Base-by-base conservation (phyloP, 306 rosid species). In the Quercus berberidifolia region DNA sequence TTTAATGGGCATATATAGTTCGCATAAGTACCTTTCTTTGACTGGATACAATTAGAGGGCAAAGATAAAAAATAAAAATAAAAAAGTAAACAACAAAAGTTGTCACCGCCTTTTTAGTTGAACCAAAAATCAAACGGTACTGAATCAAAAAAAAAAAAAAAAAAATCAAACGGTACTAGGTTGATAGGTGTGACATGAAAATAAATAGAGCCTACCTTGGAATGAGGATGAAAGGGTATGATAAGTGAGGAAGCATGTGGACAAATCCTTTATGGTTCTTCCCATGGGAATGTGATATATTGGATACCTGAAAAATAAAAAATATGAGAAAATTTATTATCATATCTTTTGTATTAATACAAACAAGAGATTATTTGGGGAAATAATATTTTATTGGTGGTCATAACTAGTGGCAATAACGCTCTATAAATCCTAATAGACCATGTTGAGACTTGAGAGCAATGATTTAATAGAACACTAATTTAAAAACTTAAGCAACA, bases 281-380 rank as follows among this genome's bases (percentile, higher is more conserved):
- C 98, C 98, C 99, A 93, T 93, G 17, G 99, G 99, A 70, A 96
- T 96, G 81, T 96, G 99, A 86, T 96, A 96, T 68, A 96, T 96
- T 5, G 99, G 99, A 84, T 93, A 96, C 99, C 99, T 96, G 86
- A 81, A 87, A 41, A 41, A 7, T 1, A 25, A 58, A 73, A 26
- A 26, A 26, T 26, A 26, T 59, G 59, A 67, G 15, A 57, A 19
- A 72, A 2, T 6, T 26, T 26, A 31, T n/a, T 31, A 14, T 55
- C 41, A 23, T 0, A 43, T 49, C 4, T 70, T 43, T 4, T 49
- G 4, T 21, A 11, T 49, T 70, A 11, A 70, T 49, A 41, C 11
- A 69, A 13, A 69, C 11, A 46, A 6, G 30, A 26, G 3, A 69
- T n/a, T 69, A 15, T 4, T 7, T 15, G 31, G 21, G 20, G 33